These are phyloP conservation scores for Magnusiomyces magnusii DNA, from an alignment of 1,139 yeast species.

Conservation along the genomic window DNA sequence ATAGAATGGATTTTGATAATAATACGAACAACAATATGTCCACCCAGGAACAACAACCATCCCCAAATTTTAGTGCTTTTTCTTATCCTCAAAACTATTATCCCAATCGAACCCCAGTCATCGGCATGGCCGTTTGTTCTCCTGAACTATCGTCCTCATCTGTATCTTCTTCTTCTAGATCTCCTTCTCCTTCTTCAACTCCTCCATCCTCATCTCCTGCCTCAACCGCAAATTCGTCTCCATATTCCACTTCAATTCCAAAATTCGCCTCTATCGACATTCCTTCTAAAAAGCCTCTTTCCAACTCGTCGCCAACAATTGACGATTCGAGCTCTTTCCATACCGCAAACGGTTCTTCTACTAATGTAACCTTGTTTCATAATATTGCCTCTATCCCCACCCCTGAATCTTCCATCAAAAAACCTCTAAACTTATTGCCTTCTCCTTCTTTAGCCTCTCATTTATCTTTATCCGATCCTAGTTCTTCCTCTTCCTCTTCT, in stretches of 20 bases:
- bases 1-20: background rate
- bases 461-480: no score
- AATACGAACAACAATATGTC: background rate
- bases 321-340: background rate
- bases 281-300: background rate
- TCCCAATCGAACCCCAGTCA: no score
- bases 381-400: background rate
- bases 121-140: no score
- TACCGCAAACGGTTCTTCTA: background rate
- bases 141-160: background rate
- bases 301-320: background rate
- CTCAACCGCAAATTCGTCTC: constrained; percentile 1
- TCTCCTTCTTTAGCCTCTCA: no score
- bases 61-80: background rate
- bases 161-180: no score
- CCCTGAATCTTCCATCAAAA: background rate
- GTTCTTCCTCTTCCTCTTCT: background rate
- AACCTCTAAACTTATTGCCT: background rate
- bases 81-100: background rate
- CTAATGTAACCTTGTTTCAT: background rate
- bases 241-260: background rate
- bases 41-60: background rate
- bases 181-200: background rate
- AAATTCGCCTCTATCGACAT: background rate
- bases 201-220: background rate